Conservation (phyloP, 148 eudicot species). For the Cornus kousa region DNA sequence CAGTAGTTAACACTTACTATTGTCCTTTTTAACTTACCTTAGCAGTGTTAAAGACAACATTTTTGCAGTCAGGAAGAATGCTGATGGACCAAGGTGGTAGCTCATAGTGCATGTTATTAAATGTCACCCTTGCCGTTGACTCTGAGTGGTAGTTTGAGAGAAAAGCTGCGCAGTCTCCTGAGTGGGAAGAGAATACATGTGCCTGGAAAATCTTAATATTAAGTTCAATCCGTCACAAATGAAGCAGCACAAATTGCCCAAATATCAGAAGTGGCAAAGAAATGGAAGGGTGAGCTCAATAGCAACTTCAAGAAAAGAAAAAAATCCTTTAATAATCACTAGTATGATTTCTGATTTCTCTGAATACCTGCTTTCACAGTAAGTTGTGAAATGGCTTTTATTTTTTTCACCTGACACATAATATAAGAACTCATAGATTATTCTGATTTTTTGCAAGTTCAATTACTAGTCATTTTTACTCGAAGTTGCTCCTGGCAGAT, state of each 20-base stretch:
- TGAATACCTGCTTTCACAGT: not conserved
- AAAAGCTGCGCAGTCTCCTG: conserved; percentile 85
- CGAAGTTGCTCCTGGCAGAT: not conserved
- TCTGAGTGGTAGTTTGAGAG: conserved; percentile 62
- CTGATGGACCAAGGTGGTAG: conserved; percentile 99
- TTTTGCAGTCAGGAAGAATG: conserved; percentile 91
- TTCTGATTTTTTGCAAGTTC: not conserved
- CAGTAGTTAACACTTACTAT: not conserved
- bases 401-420: not conserved
- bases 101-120: conserved; percentile 56
- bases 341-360: not conserved
- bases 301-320: not conserved
- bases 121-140: conserved; percentile 51
- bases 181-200: conserved; percentile 62
- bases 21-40: conserved; percentile 34
- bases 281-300: not conserved
- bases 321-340: not conserved
- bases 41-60: conserved; percentile 84
- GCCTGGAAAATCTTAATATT: conserved; percentile 47
- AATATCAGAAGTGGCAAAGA: not conserved
- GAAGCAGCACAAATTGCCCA: not conserved
- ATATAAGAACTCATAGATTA: not conserved
- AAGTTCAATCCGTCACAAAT: not conserved
- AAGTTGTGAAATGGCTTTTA: too few species aligned
- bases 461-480: not conserved